Evolutionary conservation across 371 early-diverging fungal species (phyloP).

Genomic region (Saksenaea vasiformis): DNA sequence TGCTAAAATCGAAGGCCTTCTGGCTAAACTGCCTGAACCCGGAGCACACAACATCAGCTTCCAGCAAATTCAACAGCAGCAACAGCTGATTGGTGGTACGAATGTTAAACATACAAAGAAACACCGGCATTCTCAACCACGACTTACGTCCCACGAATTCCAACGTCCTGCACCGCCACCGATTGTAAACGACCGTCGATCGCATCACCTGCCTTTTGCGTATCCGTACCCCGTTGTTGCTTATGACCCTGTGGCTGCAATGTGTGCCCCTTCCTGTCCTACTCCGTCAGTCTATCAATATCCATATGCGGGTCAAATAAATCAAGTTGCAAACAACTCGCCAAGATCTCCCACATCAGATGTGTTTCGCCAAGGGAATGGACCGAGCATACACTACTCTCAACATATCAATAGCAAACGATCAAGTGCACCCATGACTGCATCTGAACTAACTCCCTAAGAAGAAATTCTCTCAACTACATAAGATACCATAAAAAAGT

Average conservation of each 20-base stretch:
- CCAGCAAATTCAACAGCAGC: slow-evolving; percentile 11
- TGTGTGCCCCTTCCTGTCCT: not conserved
- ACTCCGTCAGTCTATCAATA: not conserved
- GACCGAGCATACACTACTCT: not conserved
- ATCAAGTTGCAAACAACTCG: not conserved
- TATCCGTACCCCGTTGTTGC: not conserved
- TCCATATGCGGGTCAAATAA: slow-evolving; percentile 2
- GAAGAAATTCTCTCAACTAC: not conserved
- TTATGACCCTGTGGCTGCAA: not conserved
- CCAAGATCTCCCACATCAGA: slow-evolving; percentile 1
- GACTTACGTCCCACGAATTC: not conserved
- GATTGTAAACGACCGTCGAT: not conserved
- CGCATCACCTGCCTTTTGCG: not conserved
- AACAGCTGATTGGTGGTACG: not conserved
- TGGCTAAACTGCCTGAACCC: slow-evolving; percentile 17
- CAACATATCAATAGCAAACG: not conserved
- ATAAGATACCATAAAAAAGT: not conserved
- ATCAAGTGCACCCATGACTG: not conserved
- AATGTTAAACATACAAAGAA: not conserved
- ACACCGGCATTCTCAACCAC: not conserved
- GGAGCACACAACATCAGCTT: slow-evolving; percentile 22
- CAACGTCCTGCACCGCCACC: slow-evolving; percentile 1
- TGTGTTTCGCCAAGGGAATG: not conserved
- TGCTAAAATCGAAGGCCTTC: slow-evolving; percentile 13
- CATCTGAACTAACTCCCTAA: not conserved